These are phyloP conservation scores for Populus ilicifolia DNA, from an alignment of 345 rosid species.

Conservation along the genomic window DNA sequence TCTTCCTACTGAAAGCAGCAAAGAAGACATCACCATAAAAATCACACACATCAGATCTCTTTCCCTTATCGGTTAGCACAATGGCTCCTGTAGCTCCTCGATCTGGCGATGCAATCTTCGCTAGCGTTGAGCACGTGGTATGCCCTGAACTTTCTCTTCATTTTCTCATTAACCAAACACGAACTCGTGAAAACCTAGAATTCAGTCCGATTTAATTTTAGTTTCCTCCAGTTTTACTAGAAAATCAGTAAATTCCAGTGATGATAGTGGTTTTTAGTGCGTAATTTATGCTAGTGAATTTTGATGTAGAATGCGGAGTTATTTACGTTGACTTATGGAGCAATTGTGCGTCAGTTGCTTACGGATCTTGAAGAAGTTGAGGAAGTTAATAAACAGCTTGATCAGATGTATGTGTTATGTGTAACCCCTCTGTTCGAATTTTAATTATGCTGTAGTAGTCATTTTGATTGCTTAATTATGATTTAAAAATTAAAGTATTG, in stretches of 20 bases:
- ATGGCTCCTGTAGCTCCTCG: conserved; percentile 81
- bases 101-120: conserved; percentile 92
- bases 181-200: too few species aligned
- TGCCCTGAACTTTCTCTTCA: not conserved
- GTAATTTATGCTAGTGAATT: conserved; percentile 3
- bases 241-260: not conserved
- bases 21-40: not conserved
- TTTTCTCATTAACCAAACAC: too few species aligned
- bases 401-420: conserved; percentile 61
- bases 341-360: conserved; percentile 82
- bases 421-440: too few species aligned
- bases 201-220: too few species aligned
- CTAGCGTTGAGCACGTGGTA: conserved; percentile 82
- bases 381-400: conserved; percentile 94
- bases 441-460: too few species aligned
- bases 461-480: too few species aligned
- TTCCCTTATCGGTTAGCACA: not conserved
- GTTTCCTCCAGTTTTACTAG: too few species aligned
- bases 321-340: conserved; percentile 88
- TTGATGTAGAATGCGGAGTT: conserved; percentile 77
- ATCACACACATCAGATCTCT: conserved; percentile 1
- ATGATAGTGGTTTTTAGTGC: not conserved
- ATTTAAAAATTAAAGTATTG: too few species aligned
- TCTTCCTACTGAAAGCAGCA: too few species aligned
- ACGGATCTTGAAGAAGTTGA: conserved; percentile 95